Base-by-base conservation (phyloP, 495 filamentous ascomycete genomes). In the Neurospora sp. region DNA sequence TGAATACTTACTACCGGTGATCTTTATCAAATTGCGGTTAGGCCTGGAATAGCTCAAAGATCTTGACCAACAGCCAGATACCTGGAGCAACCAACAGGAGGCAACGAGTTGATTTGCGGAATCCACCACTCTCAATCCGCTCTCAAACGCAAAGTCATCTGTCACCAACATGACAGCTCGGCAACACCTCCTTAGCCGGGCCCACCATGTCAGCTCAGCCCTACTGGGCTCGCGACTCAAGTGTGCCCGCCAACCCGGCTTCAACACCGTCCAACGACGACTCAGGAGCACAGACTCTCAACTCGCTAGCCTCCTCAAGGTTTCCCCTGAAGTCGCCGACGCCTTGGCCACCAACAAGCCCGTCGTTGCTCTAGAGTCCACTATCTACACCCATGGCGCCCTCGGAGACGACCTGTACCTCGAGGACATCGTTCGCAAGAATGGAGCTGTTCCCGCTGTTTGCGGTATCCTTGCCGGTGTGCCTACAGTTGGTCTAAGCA, bases 401-500 rank as follows among this genome's bases (percentile, higher is more conserved):
- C 91, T 96, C 42, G 93, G 93, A 74, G 90, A 93, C 3, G 92
- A 95, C 42, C 87, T 99, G 7, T 90, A 91, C 18, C 86, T 97
- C 16, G 95, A 98, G 81, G 87, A 87, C 9, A 83, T 94, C 9
- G 90, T 98, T 46, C 91, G 96, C 71, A 80, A 83, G 9, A 88
- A 94, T 82, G 96, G 96, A 41, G 96, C 90, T 18, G 88, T 98
- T 27, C 96, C 96, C n/a, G 96, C 96, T 20, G 96, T 95, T 2
- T 92, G 96, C 79, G 96, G 93, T 49, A 86, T 99, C 27, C 78
- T 97, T 9, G 88, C 91, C 76, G 96, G 96, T 39, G 84, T 94
- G 60, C 93, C 94, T 16, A 88, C 87, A 10, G 92, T 99, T 49
- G 96, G 96, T 11, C 82, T 98, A 60, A 84, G 79, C 54, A 79